A percentile compares a stretch with the other conserved stretches of the same genome.
Conservation (phyloP, 352 stramenopile species). For the Pythium scleroteichum region DNA sequence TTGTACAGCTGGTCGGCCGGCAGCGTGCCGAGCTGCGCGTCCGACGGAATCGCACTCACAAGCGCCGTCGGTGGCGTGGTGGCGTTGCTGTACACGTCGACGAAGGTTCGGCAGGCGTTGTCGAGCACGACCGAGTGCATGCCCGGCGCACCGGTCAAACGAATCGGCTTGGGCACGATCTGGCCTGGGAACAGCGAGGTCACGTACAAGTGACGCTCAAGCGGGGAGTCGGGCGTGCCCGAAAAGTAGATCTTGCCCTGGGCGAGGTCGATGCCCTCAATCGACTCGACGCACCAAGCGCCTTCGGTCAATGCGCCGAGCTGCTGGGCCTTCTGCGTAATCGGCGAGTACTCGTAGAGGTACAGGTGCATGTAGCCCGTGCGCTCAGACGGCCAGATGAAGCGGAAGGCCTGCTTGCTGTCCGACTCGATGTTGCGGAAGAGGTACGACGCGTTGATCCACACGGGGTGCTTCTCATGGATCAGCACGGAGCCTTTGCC, state of each 20-base stretch:
- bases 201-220: conserved; percentile 93
- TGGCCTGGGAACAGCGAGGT: conserved; percentile 54
- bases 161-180: conserved; percentile 49
- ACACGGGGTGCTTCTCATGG: conserved; percentile 89
- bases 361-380: conserved; percentile 96
- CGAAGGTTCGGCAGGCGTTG: conserved; percentile 71
- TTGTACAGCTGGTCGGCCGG: conserved; percentile 41
- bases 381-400: conserved; percentile 94
- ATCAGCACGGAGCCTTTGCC: conserved; percentile 78
- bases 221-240: conserved; percentile 80
- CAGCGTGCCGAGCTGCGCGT: conserved; percentile 35
- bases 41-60: conserved; percentile 52
- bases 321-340: conserved; percentile 36
- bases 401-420: conserved; percentile 89
- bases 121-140: conserved; percentile 93
- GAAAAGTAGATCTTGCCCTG: conserved; percentile 89
- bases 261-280: conserved; percentile 78
- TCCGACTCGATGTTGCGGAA: conserved; percentile 85
- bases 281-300: conserved; percentile 77
- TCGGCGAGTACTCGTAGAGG: conserved; percentile 90
- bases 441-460: conserved; percentile 96
- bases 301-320: conserved; percentile 68
- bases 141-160: conserved; percentile 76
- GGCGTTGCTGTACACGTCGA: conserved; percentile 84
- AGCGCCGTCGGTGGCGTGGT: conserved; percentile 61